Evolutionary conservation across 768 basidiomycete genomes (phyloP).

Genomic region (Boletus vermiculosoides): DNA sequence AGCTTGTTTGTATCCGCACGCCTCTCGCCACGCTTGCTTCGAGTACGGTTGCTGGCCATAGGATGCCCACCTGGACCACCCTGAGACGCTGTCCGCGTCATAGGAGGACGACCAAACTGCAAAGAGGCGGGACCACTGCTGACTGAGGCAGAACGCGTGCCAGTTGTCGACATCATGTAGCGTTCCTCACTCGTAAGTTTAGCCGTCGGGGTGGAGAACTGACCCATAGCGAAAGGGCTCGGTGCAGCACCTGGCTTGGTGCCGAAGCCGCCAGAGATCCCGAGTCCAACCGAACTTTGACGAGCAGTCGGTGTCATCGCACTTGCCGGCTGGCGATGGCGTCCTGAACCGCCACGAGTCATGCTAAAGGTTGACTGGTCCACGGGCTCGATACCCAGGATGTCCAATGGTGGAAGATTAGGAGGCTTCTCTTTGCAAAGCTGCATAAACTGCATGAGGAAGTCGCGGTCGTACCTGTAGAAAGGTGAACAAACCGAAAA

Average conservation of each 20-base stretch:
- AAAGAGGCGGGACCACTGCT: slow-evolving; percentile 47
- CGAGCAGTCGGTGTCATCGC: slow-evolving; percentile 45
- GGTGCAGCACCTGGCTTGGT: slow-evolving; percentile 33
- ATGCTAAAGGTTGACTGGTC: slow-evolving; percentile 52
- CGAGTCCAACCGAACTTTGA: slow-evolving; percentile 51
- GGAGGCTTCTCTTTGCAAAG: slow-evolving; percentile 96
- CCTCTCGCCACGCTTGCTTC: slow-evolving; percentile 84
- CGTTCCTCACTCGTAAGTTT: slow-evolving; percentile 74
- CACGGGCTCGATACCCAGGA: slow-evolving; percentile 84
- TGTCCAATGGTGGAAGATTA: slow-evolving; percentile 81
- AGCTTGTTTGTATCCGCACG: slow-evolving; percentile 57
- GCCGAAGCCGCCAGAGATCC: slow-evolving; percentile 30
- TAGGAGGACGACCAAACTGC: slow-evolving; percentile 56
- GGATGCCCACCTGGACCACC: slow-evolving; percentile 53
- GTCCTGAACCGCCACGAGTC: slow-evolving; percentile 63
- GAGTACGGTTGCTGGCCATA: slow-evolving; percentile 55
- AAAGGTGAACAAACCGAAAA: slow-evolving; percentile 8
- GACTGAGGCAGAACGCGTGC: slow-evolving; percentile 54
- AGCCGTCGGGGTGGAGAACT: slow-evolving; percentile 52
- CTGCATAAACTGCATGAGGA: slow-evolving; percentile 94
- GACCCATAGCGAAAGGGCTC: slow-evolving; percentile 58
- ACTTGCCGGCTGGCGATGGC: slow-evolving; percentile 48
- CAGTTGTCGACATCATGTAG: slow-evolving; percentile 45
- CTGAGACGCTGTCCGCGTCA: slow-evolving; percentile 70
- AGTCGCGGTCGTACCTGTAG: slow-evolving; percentile 90